These are phyloP conservation scores for Aspergillus nomiae DNA, from an alignment of 2,329 filamentous ascomycete species.

Conservation along the genomic window DNA sequence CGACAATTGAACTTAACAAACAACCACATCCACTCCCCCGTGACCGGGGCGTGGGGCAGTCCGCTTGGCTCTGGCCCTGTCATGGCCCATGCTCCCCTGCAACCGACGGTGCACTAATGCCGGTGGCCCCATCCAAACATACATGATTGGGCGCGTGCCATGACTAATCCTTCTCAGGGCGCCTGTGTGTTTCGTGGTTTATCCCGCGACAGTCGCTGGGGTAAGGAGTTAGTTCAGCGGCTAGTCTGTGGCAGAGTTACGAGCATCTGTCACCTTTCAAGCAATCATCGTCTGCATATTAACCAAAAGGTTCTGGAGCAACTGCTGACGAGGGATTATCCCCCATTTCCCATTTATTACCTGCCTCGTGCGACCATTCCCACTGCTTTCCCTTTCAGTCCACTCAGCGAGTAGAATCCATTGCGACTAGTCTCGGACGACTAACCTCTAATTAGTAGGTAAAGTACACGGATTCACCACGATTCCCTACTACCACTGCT, in stretches of 20 bases:
- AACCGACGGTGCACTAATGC: slow-evolving; percentile 8
- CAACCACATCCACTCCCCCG: slow-evolving; percentile 11
- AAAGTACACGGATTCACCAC: slow-evolving; percentile 3
- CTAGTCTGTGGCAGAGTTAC: slow-evolving; percentile 7
- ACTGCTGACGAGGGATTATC: slow-evolving; percentile 6
- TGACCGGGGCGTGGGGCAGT: slow-evolving; percentile 17
- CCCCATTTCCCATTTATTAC: background rate
- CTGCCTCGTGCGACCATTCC: slow-evolving; percentile 3
- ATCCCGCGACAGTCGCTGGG: slow-evolving; percentile 24
- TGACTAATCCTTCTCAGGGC: slow-evolving; percentile 8
- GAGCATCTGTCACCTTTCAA: slow-evolving; percentile 5
- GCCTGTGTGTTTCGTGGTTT: slow-evolving; percentile 22
- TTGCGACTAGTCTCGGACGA: background rate
- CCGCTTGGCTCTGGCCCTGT: slow-evolving; percentile 21
- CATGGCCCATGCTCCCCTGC: slow-evolving; percentile 22
- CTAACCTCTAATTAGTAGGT: background rate
- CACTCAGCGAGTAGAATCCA: background rate
- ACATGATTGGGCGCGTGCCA: background rate
- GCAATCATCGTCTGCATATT: slow-evolving; percentile 7
- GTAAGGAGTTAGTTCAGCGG: slow-evolving; percentile 11
- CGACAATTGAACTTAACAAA: background rate
- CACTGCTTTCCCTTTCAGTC: background rate
- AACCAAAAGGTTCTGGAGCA: slow-evolving; percentile 4
- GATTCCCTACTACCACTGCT: background rate
- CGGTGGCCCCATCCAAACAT: slow-evolving; percentile 3